phyloP scores from a whole-genome alignment of 2,329 filamentous ascomycete genomes.

The Delphinella strobiligena region DNA sequence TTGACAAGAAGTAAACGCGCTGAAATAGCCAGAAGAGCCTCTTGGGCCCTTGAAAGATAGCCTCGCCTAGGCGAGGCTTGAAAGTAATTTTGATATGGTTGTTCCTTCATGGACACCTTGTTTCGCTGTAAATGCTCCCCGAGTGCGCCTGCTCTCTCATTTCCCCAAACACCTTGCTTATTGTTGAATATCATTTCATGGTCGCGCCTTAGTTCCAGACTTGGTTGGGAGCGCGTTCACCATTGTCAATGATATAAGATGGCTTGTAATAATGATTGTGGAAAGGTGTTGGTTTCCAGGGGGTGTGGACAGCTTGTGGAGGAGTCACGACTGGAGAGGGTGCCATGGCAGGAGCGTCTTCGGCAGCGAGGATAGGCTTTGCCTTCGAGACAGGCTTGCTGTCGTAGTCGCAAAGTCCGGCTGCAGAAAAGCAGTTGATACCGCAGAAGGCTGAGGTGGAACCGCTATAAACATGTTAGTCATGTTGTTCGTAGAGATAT shows the following conservation, averaged over 20 bases:
- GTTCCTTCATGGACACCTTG: too few relatives aligned
- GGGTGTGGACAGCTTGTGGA: constrained; percentile 2
- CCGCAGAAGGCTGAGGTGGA: constrained; percentile 6
- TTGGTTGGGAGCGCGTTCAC: constrained; percentile 8
- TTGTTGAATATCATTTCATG: too few relatives aligned
- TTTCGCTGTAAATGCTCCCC: too few relatives aligned
- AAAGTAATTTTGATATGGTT: too few relatives aligned
- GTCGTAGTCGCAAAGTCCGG: constrained; percentile 3
- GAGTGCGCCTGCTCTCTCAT: too few relatives aligned
- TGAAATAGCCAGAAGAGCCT: too few relatives aligned
- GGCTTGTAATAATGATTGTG: constrained; percentile 8
- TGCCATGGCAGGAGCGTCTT: background rate
- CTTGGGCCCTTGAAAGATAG: too few relatives aligned
- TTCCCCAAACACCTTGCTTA: too few relatives aligned
- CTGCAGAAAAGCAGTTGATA: constrained; percentile 4
- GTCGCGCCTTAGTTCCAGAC: constrained; percentile 8
- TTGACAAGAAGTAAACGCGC: too few relatives aligned
- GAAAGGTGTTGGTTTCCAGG: constrained; percentile 5
- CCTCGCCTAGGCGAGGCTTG: too few relatives aligned
- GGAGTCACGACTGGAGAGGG: background rate
- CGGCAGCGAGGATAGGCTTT: background rate
- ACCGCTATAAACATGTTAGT: background rate
- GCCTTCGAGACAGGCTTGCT: background rate
- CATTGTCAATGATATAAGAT: constrained; percentile 7
- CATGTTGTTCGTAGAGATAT: background rate